These are phyloP conservation scores for Saccharomyces hybrid DNA, from an alignment of 1,139 yeast genomes.

Conservation along the genomic window DNA sequence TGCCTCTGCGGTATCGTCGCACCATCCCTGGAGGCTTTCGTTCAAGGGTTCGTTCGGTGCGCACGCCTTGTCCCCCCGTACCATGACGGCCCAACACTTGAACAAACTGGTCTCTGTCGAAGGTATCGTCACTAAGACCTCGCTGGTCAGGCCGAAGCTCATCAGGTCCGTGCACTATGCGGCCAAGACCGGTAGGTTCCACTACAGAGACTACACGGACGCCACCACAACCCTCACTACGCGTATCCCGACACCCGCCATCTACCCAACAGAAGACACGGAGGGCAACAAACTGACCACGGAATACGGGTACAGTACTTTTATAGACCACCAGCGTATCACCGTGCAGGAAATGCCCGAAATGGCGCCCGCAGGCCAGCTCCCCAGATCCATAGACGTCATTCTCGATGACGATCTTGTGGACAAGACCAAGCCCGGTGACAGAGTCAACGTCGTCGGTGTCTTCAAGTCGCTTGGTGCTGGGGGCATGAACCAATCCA, in stretches of 20 bases:
- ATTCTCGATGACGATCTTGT: constrained; percentile 90
- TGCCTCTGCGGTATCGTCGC: constrained; percentile 10
- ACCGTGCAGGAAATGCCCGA: constrained; percentile 98
- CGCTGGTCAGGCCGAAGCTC: constrained; percentile 86
- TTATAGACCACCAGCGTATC: constrained; percentile 87
- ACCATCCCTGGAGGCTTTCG: constrained; percentile 40
- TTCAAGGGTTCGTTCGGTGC: constrained; percentile 91
- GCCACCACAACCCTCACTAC: constrained; percentile 80
- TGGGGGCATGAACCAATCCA: constrained; percentile 37
- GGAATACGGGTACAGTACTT: constrained; percentile 89
- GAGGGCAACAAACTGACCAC: constrained; percentile 83
- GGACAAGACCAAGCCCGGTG: constrained; percentile 91
- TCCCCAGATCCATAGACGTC: constrained; percentile 88
- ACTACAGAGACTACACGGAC: constrained; percentile 87
- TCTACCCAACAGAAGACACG: constrained; percentile 88
- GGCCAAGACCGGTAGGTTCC: constrained; percentile 73
- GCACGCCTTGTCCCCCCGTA: constrained; percentile 80
- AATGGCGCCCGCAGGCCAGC: constrained; percentile 95
- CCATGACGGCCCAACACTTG: constrained; percentile 66
- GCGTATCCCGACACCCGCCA: constrained; percentile 64
- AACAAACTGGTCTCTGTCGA: constrained; percentile 83
- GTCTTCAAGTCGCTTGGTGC: constrained; percentile 90
- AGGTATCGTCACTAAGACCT: constrained; percentile 92
- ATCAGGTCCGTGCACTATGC: constrained; percentile 91
- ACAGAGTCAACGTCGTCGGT: constrained; percentile 89